Percentiles rank a stretch among this genome's conserved stretches.
These are phyloP conservation scores for Chlorella sorokiniana DNA, from an alignment of 139 green algal species.

Conservation along the genomic window DNA sequence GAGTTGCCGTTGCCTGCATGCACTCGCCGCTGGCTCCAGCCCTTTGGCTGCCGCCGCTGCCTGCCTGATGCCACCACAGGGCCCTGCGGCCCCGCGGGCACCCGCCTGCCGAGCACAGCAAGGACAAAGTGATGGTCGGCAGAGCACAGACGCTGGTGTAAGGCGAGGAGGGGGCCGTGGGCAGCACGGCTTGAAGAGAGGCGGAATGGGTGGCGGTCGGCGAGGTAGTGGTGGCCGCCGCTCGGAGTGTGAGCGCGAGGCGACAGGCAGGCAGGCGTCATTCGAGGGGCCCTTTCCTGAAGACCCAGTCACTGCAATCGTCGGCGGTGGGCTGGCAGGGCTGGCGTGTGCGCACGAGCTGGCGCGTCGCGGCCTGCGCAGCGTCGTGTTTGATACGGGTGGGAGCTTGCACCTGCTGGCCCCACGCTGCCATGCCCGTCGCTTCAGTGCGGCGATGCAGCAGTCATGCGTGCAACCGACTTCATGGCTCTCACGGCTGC, in stretches of 20 bases:
- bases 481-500: background rate
- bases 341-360: slow-evolving; percentile 64
- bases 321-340: slow-evolving; percentile 70
- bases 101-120: too few relatives aligned
- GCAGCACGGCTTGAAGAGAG: background rate
- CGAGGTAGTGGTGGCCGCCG: background rate
- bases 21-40: too few relatives aligned
- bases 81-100: background rate
- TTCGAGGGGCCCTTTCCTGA: slow-evolving; percentile 15
- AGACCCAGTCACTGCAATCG: slow-evolving; percentile 61
- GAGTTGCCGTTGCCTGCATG: too few relatives aligned
- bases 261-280: background rate
- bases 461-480: too few relatives aligned
- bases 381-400: slow-evolving; percentile 74
- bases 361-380: slow-evolving; percentile 44
- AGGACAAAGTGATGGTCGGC: too few relatives aligned
- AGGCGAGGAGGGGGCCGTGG: slow-evolving; percentile 1
- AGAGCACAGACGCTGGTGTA: slow-evolving; percentile 26
- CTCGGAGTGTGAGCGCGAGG: background rate
- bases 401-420: background rate
- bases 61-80: too few relatives aligned
- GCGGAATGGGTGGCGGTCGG: background rate
- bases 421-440: background rate
- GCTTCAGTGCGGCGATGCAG: too few relatives aligned
- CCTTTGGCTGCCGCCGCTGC: too few relatives aligned